Evolutionary conservation across 306 rosid species (phyloP), one percentile per base, ranked within the genome.

Genomic region (Cucurbita pepo): DNA sequence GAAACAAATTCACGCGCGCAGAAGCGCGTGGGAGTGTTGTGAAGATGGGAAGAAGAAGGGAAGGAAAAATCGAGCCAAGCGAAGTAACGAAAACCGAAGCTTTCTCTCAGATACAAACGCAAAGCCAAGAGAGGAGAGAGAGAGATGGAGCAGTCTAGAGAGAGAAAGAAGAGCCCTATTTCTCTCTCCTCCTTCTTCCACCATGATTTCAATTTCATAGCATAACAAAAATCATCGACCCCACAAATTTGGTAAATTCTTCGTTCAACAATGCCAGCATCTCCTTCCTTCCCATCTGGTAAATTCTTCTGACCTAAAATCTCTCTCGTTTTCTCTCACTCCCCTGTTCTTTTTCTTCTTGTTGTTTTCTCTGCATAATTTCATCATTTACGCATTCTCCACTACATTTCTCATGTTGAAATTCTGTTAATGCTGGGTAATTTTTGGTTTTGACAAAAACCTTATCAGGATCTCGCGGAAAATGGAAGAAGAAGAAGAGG

Each of bases 401-500:
- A 11, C 13, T 56, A 56, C 30, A 56, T 19, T 73, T 73, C 37
- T 73, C 52, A 30, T 74, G 5, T 40, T 57, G 61, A 54, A 65
- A 38, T 77, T 71, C 50, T n/a, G 45, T 65, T 73, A 60, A 11
- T 8, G 6, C 10, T 10, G 7, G 75, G 37, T 51, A 5, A 66
- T 76, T 56, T 76, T 63, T 74, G 14, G 0, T 56, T 74, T 53
- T 70, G 5, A 70, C 74, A 30, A 51, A 50, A 22, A 22, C 75
- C 72, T 63, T 47, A 6, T 14, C 84, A 94, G 97, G 89, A 9
- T 86, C 81, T 56, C 91, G 96, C 64, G 85, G 82, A 71, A 86
- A 80, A 86, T 94, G 99, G 99, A 81, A 86, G 86, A 94, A 89
- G 87, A 83, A 96, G 22, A 91, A 87, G 96, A 78, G 89, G 59